A percentile compares a stretch with the other conserved stretches of the same genome.
Conservation (phyloP, 805 yeast genomes). For the Candida arabinofermentans region DNA sequence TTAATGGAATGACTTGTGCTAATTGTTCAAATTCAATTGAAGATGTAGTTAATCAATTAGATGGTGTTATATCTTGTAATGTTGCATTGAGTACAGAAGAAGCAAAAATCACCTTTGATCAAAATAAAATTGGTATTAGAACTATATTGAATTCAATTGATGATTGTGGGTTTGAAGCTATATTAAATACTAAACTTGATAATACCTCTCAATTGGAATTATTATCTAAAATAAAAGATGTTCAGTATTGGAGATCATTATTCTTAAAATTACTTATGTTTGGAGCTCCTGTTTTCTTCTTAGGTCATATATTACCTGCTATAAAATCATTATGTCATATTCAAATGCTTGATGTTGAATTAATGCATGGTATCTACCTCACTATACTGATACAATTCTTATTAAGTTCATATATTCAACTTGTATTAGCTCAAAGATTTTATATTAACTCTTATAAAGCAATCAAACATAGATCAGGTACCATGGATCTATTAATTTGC, state of each 20-base stretch:
- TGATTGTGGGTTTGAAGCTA: slow-evolving; percentile 51
- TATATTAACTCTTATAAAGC: slow-evolving; percentile 63
- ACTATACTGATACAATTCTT: slow-evolving; percentile 59
- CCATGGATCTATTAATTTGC: slow-evolving; percentile 90
- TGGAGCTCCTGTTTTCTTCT: slow-evolving; percentile 58
- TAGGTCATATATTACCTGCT: slow-evolving; percentile 48
- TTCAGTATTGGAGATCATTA: slow-evolving; percentile 61
- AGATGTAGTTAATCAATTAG: slow-evolving; percentile 36
- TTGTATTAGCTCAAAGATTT: slow-evolving; percentile 64
- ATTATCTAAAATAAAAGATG: slow-evolving; percentile 67
- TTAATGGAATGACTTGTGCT: slow-evolving; percentile 62
- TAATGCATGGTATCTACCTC: slow-evolving; percentile 55
- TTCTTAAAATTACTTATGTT: slow-evolving; percentile 48
- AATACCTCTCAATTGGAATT: slow-evolving; percentile 65
- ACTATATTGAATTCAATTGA: slow-evolving; percentile 50
- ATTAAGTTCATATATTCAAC: slow-evolving; percentile 58
- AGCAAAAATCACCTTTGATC: slow-evolving; percentile 50
- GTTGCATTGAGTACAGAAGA: slow-evolving; percentile 53
- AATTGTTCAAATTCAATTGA: slow-evolving; percentile 50
- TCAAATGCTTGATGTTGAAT: slow-evolving; percentile 7
- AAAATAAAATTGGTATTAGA: slow-evolving; percentile 57
- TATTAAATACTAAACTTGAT: slow-evolving; percentile 45
- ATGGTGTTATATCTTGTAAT: slow-evolving; percentile 46
- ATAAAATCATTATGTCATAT: slow-evolving; percentile 20
- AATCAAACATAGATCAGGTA: slow-evolving; percentile 63